These are phyloP conservation scores for Globisporangium recalcitrans DNA, from an alignment of 352 stramenopile genomes.

Conservation along the genomic window DNA sequence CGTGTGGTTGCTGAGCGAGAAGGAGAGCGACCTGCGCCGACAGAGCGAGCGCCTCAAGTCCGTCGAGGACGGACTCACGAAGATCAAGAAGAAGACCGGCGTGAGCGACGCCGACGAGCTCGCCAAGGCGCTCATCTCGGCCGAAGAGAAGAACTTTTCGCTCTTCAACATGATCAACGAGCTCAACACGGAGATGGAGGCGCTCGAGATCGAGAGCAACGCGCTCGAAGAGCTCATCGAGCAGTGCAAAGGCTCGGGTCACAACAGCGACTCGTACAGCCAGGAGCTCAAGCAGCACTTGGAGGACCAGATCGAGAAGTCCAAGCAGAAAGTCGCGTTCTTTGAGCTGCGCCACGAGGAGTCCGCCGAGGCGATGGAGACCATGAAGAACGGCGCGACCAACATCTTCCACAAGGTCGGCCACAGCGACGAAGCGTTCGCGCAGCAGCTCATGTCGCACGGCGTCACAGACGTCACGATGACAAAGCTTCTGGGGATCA, in stretches of 20 bases:
- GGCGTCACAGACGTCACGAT: constrained; percentile 81
- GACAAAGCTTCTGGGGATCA: constrained; percentile 70
- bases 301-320: constrained; percentile 83
- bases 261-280: constrained; percentile 50
- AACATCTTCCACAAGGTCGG: constrained; percentile 83
- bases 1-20: constrained; percentile 67
- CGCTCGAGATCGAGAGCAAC: constrained; percentile 83
- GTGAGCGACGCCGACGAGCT: constrained; percentile 81
- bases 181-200: constrained; percentile 89
- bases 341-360: constrained; percentile 65
- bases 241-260: constrained; percentile 52
- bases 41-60: constrained; percentile 62
- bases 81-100: constrained; percentile 88
- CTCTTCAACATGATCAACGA: constrained; percentile 95
- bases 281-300: constrained; percentile 63
- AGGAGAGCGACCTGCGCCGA: constrained; percentile 65
- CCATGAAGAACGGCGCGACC: constrained; percentile 68
- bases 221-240: constrained; percentile 54
- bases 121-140: constrained; percentile 75
- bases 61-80: constrained; percentile 79
- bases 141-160: constrained; percentile 93
- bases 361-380: constrained; percentile 53
- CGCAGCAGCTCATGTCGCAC: constrained; percentile 57
- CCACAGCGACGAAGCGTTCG: constrained; percentile 67
- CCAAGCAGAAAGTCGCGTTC: constrained; percentile 63